Base-by-base conservation (phyloP, 495 filamentous ascomycete species). In the Aspergillus kassunensis region DNA sequence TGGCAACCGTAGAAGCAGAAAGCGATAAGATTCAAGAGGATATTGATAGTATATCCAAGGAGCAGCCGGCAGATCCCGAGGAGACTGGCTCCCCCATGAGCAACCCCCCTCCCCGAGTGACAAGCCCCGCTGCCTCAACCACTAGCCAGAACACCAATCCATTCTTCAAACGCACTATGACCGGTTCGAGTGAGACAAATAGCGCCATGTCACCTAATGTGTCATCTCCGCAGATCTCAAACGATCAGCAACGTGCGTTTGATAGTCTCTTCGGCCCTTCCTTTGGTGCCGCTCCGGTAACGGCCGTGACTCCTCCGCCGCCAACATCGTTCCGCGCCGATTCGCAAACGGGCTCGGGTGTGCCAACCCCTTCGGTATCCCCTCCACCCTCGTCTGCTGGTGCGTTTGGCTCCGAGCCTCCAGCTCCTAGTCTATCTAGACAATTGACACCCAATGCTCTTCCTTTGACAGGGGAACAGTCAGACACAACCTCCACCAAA, bases 241-340 rank as follows among this genome's bases (percentile, higher is more conserved):
- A 47, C 34, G 73, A 79, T 54, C 78, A 75, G 62, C 84, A 90
- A 44, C 82, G 82, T 60, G 82, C 83, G 18, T 93, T 96, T 66
- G 91, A 96, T 58, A 91, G 87, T 66, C 83, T 97, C 25, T 97
- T 96, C 65, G 91, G 91, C 2, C 87, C 88, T 33, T 73, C 85
- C 1, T 84, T 89, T 16, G 44, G 44, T 61, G 70, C 74, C 4
- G 71, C 83, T 49, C 69, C 82, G 16, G 65, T 51, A 21, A 50
- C 67, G 23, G 51, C 61, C 30, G 65, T 64, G 16, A 76, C 77
- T 19, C 71, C 80, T 10, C 77, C 82, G 3, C 81, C 82, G 1
- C 76, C 77, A 25, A 82, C 84, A 23, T 82, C 88, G 7, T 91
- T 91, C 74, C 79, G 80, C 51, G 73, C 81, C 7, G 85, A 89